These are phyloP conservation scores for Gossypium laxum DNA, from an alignment of 441 rosid species.

Conservation along the genomic window DNA sequence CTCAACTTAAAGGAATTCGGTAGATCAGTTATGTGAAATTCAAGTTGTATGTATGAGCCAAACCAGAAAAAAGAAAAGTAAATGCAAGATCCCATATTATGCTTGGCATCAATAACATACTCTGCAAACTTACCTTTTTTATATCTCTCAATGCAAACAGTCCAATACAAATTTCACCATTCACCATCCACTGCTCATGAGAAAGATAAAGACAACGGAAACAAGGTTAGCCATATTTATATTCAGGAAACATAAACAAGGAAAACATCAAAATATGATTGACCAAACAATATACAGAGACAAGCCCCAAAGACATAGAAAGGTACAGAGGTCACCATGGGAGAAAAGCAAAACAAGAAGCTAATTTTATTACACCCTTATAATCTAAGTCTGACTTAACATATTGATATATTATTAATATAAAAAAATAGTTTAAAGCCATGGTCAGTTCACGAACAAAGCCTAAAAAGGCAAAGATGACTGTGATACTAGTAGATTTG, in stretches of 20 bases:
- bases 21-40: background rate
- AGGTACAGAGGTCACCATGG: background rate
- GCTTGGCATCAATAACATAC: conserved; percentile 5
- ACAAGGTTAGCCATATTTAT: conserved; percentile 7
- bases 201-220: conserved; percentile 9
- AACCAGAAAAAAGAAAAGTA: background rate
- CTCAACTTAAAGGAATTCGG: conserved; percentile 4
- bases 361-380: background rate
- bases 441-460: background rate
- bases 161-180: conserved; percentile 97
- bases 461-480: background rate
- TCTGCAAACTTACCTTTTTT: conserved; percentile 46
- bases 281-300: background rate
- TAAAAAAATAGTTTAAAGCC: background rate
- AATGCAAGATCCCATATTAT: background rate
- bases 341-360: background rate
- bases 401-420: background rate
- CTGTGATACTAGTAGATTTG: background rate
- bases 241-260: background rate
- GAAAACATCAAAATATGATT: background rate
- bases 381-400: background rate
- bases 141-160: conserved; percentile 81
- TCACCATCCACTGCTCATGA: conserved; percentile 88
- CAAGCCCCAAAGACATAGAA: background rate
- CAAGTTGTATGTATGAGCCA: background rate